phyloP scores from a whole-genome alignment of 805 yeast species.

The Wickerhamiella hasegawae region DNA sequence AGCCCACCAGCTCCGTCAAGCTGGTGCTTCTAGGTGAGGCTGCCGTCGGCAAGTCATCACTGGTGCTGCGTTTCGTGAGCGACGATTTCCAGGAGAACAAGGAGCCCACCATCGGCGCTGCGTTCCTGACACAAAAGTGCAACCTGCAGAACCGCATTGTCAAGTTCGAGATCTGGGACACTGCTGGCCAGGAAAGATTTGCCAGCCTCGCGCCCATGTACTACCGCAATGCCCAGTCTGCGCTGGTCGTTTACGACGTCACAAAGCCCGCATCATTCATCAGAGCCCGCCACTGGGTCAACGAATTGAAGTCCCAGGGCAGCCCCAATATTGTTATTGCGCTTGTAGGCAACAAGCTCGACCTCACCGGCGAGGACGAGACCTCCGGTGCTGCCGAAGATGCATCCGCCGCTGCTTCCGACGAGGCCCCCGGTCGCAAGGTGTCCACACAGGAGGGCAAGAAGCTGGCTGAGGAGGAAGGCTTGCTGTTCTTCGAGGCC shows the following conservation, averaged over 20 bases:
- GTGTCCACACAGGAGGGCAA: constrained; percentile 79
- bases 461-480: constrained; percentile 80
- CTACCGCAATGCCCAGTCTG: constrained; percentile 94
- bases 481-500: constrained; percentile 79
- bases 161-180: constrained; percentile 52
- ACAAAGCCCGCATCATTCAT: constrained; percentile 90
- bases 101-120: constrained; percentile 97
- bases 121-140: constrained; percentile 87
- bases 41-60: constrained; percentile 91
- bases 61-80: constrained; percentile 81
- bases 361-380: constrained; percentile 38
- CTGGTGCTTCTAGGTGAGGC: constrained; percentile 91
- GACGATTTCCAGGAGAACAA: constrained; percentile 95
- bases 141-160: constrained; percentile 72
- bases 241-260: constrained; percentile 86
- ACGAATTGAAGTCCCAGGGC: constrained; percentile 90
- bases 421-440: constrained; percentile 33
- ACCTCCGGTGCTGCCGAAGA: constrained; percentile 17
- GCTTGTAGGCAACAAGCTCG: constrained; percentile 83
- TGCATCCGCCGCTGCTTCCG: constrained; percentile 24
- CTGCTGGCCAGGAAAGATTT: constrained; percentile 96
- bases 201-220: constrained; percentile 95
- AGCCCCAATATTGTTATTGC: constrained; percentile 85
- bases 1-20: constrained; percentile 60
- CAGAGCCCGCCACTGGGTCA: constrained; percentile 97